phyloP scores from a whole-genome alignment of 2,329 filamentous ascomycete species.

The Dendrostoma leiphaemia region DNA sequence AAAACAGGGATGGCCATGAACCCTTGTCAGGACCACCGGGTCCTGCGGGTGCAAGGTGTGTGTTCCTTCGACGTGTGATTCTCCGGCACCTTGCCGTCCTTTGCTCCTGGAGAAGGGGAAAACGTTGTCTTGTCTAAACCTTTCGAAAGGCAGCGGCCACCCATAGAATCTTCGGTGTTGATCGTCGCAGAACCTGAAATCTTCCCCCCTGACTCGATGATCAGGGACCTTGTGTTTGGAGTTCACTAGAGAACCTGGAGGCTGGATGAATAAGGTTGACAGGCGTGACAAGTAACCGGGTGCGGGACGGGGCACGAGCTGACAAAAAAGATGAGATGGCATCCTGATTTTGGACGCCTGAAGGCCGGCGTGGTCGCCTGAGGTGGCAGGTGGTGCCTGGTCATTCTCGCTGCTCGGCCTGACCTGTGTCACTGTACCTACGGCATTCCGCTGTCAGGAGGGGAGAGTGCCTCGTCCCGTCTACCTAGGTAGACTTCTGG shows the following conservation, averaged over 20 bases:
- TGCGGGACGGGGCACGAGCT: not conserved
- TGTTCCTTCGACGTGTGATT: conserved; percentile 14
- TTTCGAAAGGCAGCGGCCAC: conserved; percentile 6
- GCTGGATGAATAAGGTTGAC: conserved; percentile 6
- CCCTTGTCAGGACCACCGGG: conserved; percentile 14
- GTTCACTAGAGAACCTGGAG: conserved; percentile 5
- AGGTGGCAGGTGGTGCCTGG: conserved; percentile 2
- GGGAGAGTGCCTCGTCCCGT: conserved; percentile 6
- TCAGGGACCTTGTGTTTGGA: conserved; percentile 9
- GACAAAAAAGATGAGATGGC: conserved; percentile 1
- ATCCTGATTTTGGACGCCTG: not conserved
- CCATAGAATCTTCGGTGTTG: conserved; percentile 1
- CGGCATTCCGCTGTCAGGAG: not conserved
- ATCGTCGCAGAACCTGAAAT: conserved; percentile 8
- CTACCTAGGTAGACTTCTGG: not conserved
- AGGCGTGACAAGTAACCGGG: conserved; percentile 6
- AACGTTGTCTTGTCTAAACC: not conserved
- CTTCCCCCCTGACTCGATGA: conserved; percentile 9
- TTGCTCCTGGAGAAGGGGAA: not conserved
- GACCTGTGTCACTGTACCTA: not conserved
- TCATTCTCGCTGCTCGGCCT: not conserved
- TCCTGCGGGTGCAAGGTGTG: conserved; percentile 26
- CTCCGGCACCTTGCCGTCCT: not conserved
- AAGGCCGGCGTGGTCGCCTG: conserved; percentile 7
- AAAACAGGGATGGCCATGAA: conserved; percentile 19